phyloP scores from a whole-genome alignment of 129 eudicot species.

The Pittosporum tobira region DNA sequence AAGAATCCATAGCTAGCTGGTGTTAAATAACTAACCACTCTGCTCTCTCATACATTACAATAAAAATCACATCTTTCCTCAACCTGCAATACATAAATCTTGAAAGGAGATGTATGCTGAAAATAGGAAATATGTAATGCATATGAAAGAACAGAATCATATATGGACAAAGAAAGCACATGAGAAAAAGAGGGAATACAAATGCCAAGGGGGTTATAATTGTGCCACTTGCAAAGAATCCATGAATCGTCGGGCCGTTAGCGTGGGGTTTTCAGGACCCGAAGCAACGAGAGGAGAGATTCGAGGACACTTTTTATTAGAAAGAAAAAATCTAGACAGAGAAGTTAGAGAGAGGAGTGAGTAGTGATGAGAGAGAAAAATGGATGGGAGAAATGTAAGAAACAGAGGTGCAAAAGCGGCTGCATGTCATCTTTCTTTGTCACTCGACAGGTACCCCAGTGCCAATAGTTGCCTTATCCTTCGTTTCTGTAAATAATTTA shows the following conservation, averaged over 20 bases:
- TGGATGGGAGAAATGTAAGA: no score
- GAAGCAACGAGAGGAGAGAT: conserved; percentile 11
- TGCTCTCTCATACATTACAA: conserved; percentile 26
- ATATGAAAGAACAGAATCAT: background rate
- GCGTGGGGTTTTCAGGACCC: conserved; percentile 45
- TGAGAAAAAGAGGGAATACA: background rate
- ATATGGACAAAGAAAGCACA: no score
- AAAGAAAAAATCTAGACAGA: background rate
- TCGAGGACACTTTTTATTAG: background rate
- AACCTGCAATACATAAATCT: conserved; percentile 17
- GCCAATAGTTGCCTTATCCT: no score
- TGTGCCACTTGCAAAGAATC: conserved; percentile 19
- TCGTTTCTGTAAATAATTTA: no score
- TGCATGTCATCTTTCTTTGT: background rate
- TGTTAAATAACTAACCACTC: conserved; percentile 22
- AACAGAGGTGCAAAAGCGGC: background rate
- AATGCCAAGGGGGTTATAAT: conserved; percentile 18
- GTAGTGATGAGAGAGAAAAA: background rate
- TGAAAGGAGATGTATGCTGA: background rate
- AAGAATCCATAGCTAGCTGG: conserved; percentile 34
- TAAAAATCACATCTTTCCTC: conserved; percentile 20
- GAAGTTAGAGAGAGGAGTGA: background rate
- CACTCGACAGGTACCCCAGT: background rate
- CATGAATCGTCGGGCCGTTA: conserved; percentile 33
- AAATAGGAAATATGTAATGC: conserved; percentile 7